phyloP scores from a whole-genome alignment of 2,329 filamentous ascomycete genomes.

The Penicillium sp. region DNA sequence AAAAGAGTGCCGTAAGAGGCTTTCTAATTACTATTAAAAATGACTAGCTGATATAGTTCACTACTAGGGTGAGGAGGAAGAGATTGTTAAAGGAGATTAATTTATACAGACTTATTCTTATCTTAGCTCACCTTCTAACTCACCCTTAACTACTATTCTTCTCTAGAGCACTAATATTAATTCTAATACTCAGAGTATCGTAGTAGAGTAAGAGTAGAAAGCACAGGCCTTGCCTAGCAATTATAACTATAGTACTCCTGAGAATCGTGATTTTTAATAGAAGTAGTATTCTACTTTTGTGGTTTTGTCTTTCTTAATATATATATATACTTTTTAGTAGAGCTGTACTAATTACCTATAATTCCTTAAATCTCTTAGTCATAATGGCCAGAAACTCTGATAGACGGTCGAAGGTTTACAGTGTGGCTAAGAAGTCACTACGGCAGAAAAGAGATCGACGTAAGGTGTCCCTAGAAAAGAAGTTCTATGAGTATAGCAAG shows the following conservation, averaged over 20 bases:
- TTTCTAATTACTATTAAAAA: too few relatives aligned
- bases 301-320: too few relatives aligned
- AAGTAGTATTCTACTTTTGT: not conserved
- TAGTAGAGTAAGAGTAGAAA: not conserved
- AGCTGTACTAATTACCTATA: not conserved
- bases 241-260: not conserved
- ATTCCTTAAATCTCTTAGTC: not conserved
- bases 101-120: too few relatives aligned
- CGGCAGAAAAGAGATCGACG: constrained; percentile 14
- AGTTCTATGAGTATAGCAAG: constrained; percentile 15
- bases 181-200: not conserved
- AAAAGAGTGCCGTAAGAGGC: too few relatives aligned
- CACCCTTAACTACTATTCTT: not conserved
- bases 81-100: too few relatives aligned
- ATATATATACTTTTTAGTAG: too few relatives aligned
- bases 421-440: constrained; percentile 10
- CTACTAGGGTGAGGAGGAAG: too few relatives aligned
- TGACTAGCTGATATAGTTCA: too few relatives aligned
- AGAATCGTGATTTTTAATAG: not conserved
- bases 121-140: not conserved
- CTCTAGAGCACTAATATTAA: not conserved
- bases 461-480: constrained; percentile 13
- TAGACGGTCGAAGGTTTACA: not conserved
- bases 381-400: not conserved
- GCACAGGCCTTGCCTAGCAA: not conserved